These are phyloP conservation scores for Zasmidium cellare DNA, from an alignment of 2,329 filamentous ascomycete species.

Conservation along the genomic window DNA sequence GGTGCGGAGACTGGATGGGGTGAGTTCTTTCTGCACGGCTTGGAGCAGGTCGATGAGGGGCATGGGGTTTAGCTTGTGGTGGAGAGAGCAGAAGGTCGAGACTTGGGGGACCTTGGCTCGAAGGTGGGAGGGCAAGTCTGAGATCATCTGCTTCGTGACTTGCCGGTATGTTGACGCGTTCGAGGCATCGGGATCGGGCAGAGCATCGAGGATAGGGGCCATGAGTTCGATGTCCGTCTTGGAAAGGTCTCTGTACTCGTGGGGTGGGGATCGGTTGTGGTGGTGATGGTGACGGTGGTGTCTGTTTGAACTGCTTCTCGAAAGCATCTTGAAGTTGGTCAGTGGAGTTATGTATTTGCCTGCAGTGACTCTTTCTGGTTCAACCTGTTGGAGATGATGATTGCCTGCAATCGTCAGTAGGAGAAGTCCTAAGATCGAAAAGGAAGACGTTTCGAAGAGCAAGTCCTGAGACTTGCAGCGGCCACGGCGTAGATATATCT, in stretches of 20 bases:
- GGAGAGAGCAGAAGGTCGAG: constrained; percentile 21
- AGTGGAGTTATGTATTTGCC: neutral
- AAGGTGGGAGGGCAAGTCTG: constrained; percentile 24
- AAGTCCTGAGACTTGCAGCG: neutral
- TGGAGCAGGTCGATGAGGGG: constrained; percentile 24
- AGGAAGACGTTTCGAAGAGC: neutral
- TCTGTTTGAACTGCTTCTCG: neutral
- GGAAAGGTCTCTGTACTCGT: constrained; percentile 22
- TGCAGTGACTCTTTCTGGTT: neutral
- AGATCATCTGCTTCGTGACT: constrained; percentile 18
- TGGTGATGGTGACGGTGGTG: constrained; percentile 8
- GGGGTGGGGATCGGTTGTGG: constrained; percentile 17
- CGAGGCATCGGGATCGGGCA: constrained; percentile 3
- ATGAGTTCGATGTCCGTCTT: constrained; percentile 20
- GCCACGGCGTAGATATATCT: constrained; percentile 8
- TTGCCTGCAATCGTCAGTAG: constrained; percentile 7
- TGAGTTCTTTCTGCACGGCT: constrained; percentile 18
- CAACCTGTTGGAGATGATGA: neutral
- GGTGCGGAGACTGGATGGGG: constrained; percentile 3
- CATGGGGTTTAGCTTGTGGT: constrained; percentile 19
- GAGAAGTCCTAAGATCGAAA: neutral
- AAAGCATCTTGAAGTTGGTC: neutral
- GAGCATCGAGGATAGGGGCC: constrained; percentile 18
- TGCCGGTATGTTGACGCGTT: constrained; percentile 8
- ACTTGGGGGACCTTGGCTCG: constrained; percentile 15